These are phyloP conservation scores for Lepiota brunneoincarnata DNA, from an alignment of 768 basidiomycete genomes.

Conservation along the genomic window DNA sequence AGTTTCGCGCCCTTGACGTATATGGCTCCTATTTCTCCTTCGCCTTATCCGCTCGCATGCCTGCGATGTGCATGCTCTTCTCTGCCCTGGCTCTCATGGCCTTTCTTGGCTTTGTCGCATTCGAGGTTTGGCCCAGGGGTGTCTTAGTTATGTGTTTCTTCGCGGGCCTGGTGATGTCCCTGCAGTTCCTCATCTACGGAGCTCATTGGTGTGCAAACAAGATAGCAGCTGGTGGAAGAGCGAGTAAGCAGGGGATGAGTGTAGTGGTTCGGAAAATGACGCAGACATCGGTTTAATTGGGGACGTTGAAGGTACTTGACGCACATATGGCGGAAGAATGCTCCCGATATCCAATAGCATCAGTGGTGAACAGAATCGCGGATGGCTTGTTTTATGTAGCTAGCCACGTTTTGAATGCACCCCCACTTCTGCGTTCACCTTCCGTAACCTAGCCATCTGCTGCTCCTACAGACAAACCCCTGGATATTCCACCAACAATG, in stretches of 20 bases:
- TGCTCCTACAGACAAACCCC: too few species aligned
- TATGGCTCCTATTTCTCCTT: conserved; percentile 68
- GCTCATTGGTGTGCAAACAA: conserved; percentile 31
- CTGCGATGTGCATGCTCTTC: conserved; percentile 56
- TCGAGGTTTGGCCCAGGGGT: conserved; percentile 59
- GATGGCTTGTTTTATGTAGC: too few species aligned
- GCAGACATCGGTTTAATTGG: not conserved
- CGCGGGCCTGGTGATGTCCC: conserved; percentile 54
- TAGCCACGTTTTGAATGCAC: too few species aligned
- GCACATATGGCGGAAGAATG: too few species aligned
- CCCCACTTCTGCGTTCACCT: too few species aligned
- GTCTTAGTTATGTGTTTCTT: conserved; percentile 57
- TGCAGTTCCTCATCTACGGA: conserved; percentile 68
- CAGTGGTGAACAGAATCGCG: too few species aligned
- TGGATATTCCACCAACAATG: too few species aligned
- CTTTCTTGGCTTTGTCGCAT: conserved; percentile 63
- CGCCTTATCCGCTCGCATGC: conserved; percentile 61
- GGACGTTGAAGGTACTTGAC: too few species aligned
- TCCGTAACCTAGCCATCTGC: too few species aligned
- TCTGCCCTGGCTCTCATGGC: conserved; percentile 55
- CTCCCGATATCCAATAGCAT: too few species aligned
- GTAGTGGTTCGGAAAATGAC: conserved; percentile 19
- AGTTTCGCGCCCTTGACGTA: conserved; percentile 53
- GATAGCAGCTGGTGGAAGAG: conserved; percentile 22
- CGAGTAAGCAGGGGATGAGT: conserved; percentile 19